Evolutionary conservation across 139 green algal genomes (phyloP), one percentile per base, ranked within the genome.

Genomic region (Chlorella sp.): DNA sequence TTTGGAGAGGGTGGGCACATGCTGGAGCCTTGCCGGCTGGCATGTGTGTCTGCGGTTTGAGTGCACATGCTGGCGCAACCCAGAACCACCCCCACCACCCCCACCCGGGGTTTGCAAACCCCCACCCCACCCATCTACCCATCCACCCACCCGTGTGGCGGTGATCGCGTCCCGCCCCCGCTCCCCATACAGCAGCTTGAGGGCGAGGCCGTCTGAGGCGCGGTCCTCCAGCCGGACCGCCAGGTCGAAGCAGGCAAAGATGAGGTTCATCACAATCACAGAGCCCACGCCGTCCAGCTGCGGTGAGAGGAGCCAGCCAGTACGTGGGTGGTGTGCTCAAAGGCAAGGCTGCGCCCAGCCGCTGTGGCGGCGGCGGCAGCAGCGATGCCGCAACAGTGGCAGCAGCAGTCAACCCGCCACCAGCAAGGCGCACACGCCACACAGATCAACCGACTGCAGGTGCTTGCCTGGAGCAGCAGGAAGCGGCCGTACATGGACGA

Each of bases 401-500:
- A 40, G 64, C 64, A 70, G 64, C 64, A 70, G 64, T 28, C 20
- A 30, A 3, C 64, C 20, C 28, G 28, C 24, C 20, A 28, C 28
- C 30, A 40, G 64, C 2, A 24, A 3, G 20, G 51, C 58, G 2
- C 81, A 30, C 28, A 84, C 24, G 4, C 80, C 13, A 32, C 73
- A 78, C 34, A 84, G 76, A 26, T 81, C 36, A 5, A 84, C 9
- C 16, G 72, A 41, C 41, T 67, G 64, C n/a, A n/a, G n/a, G n/a
- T n/a, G 51, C 51, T 60, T 60, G 51, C 73, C 81, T 91, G 87
- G n/a, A 92, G 84, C 73, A 92, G 78, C 62, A 92, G 81, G 69
- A 92, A 92, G 54, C 89, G 88, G 0, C 89, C 89, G 54, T 88
- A 92, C 11, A 91, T 64, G 24, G 81, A 73, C 14, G 78, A 75